A percentile compares a stretch with the other conserved stretches of the same genome.
Evolutionary conservation across 768 basidiomycete species (phyloP).

Genomic region (Tylopilus cervinicoccineus): DNA sequence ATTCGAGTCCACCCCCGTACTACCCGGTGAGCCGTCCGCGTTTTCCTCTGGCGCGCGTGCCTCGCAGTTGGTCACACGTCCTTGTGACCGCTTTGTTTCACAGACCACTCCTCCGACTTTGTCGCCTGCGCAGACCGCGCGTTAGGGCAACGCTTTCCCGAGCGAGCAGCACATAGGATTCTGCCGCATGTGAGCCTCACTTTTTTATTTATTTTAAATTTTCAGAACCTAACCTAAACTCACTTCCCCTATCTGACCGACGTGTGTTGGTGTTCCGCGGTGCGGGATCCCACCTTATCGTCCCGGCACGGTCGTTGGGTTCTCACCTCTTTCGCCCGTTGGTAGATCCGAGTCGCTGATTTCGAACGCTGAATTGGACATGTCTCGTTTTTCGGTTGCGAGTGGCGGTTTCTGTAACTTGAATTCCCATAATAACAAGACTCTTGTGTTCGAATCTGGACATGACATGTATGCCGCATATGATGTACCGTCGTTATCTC

Average conservation of each 20-base stretch:
- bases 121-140: constrained; percentile 1
- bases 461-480: too few relatives aligned
- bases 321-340: constrained; percentile 1
- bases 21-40: constrained; percentile 18
- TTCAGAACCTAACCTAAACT: constrained; percentile 1
- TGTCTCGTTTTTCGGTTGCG: too few relatives aligned
- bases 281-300: constrained; percentile 11
- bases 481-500: too few relatives aligned
- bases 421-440: too few relatives aligned
- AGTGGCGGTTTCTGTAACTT: background rate
- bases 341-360: background rate
- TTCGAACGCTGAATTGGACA: too few relatives aligned
- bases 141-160: background rate
- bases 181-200: background rate
- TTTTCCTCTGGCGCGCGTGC: background rate
- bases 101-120: constrained; percentile 5
- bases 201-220: too few relatives aligned
- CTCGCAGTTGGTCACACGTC: background rate
- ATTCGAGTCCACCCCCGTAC: constrained; percentile 22
- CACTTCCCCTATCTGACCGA: background rate
- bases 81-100: background rate
- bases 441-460: too few relatives aligned
- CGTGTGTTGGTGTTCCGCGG: background rate
- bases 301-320: background rate
- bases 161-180: background rate